A percentile compares a stretch with the other conserved stretches of the same genome.
phyloP scores from a whole-genome alignment of 148 eudicot species.

The Cornus suecica region DNA sequence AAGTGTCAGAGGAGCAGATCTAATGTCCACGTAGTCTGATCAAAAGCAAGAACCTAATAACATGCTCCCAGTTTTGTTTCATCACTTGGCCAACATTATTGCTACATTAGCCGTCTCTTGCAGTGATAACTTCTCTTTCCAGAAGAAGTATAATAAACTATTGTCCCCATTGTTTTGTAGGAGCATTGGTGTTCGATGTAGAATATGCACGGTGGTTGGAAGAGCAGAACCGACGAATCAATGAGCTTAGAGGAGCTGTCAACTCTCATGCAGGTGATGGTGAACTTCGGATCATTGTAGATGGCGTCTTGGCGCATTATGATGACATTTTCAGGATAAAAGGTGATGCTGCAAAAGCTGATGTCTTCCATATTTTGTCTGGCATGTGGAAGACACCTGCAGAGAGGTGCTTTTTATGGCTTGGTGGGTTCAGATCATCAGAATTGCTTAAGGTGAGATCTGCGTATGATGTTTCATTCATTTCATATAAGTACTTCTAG shows the following conservation, averaged over 20 bases:
- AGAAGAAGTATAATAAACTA: not conserved
- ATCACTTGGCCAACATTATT: too few relatives aligned
- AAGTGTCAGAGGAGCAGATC: too few relatives aligned
- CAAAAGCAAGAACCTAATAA: too few relatives aligned
- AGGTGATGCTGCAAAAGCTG: slow-evolving; percentile 40
- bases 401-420: slow-evolving; percentile 54
- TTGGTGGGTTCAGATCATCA: slow-evolving; percentile 56
- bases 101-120: too few relatives aligned
- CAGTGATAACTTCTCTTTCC: not conserved
- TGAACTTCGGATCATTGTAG: slow-evolving; percentile 46
- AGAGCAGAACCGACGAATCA: slow-evolving; percentile 38
- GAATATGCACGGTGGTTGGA: slow-evolving; percentile 57
- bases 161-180: slow-evolving; percentile 14
- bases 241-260: slow-evolving; percentile 49
- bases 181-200: slow-evolving; percentile 45
- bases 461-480: not conserved
- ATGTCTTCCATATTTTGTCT: slow-evolving; percentile 47
- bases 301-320: slow-evolving; percentile 46
- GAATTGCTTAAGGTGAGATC: slow-evolving; percentile 42
- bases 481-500: not conserved
- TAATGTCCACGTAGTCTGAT: too few relatives aligned
- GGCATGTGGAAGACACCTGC: slow-evolving; percentile 63
- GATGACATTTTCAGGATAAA: slow-evolving; percentile 43
- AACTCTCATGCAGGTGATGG: slow-evolving; percentile 43
- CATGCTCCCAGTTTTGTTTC: too few relatives aligned